Conservation (phyloP, 2,329 filamentous ascomycete species). For the Phaeoacremonium minimum region DNA sequence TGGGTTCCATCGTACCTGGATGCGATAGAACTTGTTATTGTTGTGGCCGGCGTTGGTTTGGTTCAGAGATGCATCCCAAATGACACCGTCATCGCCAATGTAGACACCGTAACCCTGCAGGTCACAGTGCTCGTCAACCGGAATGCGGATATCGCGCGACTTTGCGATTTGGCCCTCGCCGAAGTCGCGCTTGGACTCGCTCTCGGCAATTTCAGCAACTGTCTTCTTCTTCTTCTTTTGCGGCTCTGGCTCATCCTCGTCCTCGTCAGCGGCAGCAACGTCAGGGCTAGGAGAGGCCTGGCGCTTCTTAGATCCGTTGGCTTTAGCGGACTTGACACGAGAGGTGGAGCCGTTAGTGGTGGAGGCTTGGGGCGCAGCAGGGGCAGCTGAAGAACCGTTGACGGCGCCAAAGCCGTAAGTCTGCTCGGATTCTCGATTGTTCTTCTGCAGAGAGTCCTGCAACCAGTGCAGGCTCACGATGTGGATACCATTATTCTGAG, state of each 20-base stretch:
- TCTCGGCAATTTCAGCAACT: conserved; percentile 14
- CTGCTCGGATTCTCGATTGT: conserved; percentile 29
- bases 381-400: conserved; percentile 2
- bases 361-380: conserved; percentile 3
- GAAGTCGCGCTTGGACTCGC: conserved; percentile 16
- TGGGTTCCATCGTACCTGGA: conserved; percentile 49
- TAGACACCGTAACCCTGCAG: conserved; percentile 49
- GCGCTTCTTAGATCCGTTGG: conserved; percentile 16
- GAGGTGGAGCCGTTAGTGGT: no score
- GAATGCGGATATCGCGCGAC: conserved; percentile 39
- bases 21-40: conserved; percentile 79
- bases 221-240: conserved; percentile 25
- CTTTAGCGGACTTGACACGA: no score
- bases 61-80: conserved; percentile 77
- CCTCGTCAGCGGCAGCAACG: conserved; percentile 14
- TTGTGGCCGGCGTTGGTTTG: conserved; percentile 69
- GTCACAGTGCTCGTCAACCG: conserved; percentile 42
- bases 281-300: conserved; percentile 11
- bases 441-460: conserved; percentile 44
- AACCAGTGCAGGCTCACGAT: conserved; percentile 61
- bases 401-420: conserved; percentile 16
- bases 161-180: conserved; percentile 42
- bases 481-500: conserved; percentile 38
- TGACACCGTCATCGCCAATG: conserved; percentile 60
- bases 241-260: conserved; percentile 19